These are phyloP conservation scores for Colletotrichum spaethianum DNA, from an alignment of 2,329 filamentous ascomycete genomes.

Conservation along the genomic window DNA sequence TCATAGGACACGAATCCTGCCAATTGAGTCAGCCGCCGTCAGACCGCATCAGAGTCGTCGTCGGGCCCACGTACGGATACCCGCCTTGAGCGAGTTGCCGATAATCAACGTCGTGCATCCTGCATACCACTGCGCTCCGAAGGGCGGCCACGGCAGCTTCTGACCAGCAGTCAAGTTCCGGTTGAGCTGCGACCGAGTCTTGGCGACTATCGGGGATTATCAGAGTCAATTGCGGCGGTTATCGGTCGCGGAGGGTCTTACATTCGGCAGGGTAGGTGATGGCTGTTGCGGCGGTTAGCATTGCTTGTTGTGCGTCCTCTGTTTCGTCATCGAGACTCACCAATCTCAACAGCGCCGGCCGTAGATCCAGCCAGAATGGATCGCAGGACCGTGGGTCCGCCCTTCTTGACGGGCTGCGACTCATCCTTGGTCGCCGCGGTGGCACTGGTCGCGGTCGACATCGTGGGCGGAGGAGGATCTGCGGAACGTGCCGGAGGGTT, in stretches of 20 bases:
- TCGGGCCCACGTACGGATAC: slow-evolving; percentile 77
- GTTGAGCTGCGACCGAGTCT: slow-evolving; percentile 83
- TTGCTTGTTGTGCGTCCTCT: not conserved
- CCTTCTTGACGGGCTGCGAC: slow-evolving; percentile 57
- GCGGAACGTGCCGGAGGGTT: slow-evolving; percentile 16
- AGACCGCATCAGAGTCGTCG: too few relatives aligned
- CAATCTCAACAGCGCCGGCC: slow-evolving; percentile 96
- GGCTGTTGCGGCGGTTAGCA: slow-evolving; percentile 58
- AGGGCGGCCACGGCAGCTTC: slow-evolving; percentile 95
- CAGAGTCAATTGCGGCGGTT: slow-evolving; percentile 94
- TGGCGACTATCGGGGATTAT: slow-evolving; percentile 45
- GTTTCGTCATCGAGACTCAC: slow-evolving; percentile 60
- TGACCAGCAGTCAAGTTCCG: slow-evolving; percentile 82
- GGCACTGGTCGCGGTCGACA: slow-evolving; percentile 41
- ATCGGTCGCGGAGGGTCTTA: slow-evolving; percentile 62
- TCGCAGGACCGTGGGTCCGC: slow-evolving; percentile 81
- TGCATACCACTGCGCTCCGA: slow-evolving; percentile 96
- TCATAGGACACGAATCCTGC: slow-evolving; percentile 95
- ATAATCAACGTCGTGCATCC: slow-evolving; percentile 98
- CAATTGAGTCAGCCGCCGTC: slow-evolving; percentile 35
- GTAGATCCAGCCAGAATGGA: slow-evolving; percentile 93
- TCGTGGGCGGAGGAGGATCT: slow-evolving; percentile 23
- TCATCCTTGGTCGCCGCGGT: slow-evolving; percentile 44
- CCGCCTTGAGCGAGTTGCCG: slow-evolving; percentile 96
- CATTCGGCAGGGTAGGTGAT: slow-evolving; percentile 97